These are phyloP conservation scores for Coffea humblotiana DNA, from an alignment of 305 asterid species.

Conservation along the genomic window DNA sequence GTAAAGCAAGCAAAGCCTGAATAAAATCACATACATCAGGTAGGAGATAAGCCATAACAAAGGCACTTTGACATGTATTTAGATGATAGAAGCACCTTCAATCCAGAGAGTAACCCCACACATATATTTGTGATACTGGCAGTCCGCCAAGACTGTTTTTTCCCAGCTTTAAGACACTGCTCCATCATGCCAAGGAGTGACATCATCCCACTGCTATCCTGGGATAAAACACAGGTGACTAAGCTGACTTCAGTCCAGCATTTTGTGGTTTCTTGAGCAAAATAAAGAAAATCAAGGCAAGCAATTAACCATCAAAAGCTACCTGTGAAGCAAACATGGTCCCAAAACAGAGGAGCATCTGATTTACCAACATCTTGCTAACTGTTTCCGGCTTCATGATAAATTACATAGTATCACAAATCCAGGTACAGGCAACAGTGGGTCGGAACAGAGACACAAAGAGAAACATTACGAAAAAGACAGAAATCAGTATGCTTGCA, in stretches of 20 bases:
- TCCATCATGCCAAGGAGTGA: conserved; percentile 74
- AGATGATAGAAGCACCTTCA: conserved; percentile 63
- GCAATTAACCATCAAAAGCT: conserved; percentile 30
- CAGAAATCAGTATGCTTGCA: not conserved
- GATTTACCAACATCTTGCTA: conserved; percentile 95
- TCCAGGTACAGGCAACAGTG: not conserved
- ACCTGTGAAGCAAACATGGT: conserved; percentile 96
- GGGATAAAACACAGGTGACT: conserved; percentile 42
- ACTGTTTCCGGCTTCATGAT: conserved; percentile 88
- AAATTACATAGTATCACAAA: conserved; percentile 21
- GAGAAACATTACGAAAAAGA: not conserved
- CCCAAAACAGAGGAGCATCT: conserved; percentile 98
- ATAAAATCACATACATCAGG: conserved; percentile 32
- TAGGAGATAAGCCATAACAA: conserved; percentile 3
- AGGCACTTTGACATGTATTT: conserved; percentile 3
- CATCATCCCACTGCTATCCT: conserved; percentile 96
- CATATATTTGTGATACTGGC: conserved; percentile 88
- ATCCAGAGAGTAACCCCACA: conserved; percentile 93
- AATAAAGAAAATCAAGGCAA: conserved; percentile 23
- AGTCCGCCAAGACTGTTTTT: conserved; percentile 80
- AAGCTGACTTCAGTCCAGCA: conserved; percentile 33
- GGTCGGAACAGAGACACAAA: not conserved
- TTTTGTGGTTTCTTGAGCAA: conserved; percentile 21
- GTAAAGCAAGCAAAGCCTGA: conserved; percentile 84
- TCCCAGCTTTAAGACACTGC: conserved; percentile 89